Base-by-base conservation (phyloP, 306 rosid genomes). In the Dalbergia cultrata region DNA sequence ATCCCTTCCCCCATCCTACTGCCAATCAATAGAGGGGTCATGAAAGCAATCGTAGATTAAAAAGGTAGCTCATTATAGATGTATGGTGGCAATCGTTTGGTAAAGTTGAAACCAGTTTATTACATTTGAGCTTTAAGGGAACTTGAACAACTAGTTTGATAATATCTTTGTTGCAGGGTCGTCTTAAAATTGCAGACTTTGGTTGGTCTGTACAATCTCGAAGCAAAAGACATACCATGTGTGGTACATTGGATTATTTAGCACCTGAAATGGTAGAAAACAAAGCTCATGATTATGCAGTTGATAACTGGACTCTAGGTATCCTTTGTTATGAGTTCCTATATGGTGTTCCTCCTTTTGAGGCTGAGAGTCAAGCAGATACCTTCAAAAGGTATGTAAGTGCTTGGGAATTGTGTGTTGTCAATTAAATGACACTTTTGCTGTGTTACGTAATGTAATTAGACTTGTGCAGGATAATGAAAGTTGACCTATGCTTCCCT, bases 201-300 rank as follows among this genome's bases (percentile, higher is more conserved):
- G 98, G 98, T 75, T 95, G 98, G 98, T 91, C 97, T 56, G 98
- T 95, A 22, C 97, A 95, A 94, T 91, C 97, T 8, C 86, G 67
- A 74, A 89, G 79, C 82, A 94, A 92, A 85, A 91, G 97, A 67
- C 83, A 70, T 67, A 94, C 97, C 54, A 91, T 94, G 97, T 94
- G 97, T 86, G 98, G 98, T 80, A 94, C 97, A 45, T 82, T 94
- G 86, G 98, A 91, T 81, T 92, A 94, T 78, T 84, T 91, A 80
- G 98, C 97, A 68, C 98, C 97, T 9, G 98, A 94, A 87, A 85
- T 94, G 93, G 92, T 94, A 79, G 95, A 92, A 85, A 87, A 91
- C 70, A 94, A 86, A 82, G 90, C 88, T 86, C 97, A 94, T 78
- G 97, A 92, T 76, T 85, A 89, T 39, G 82, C 98, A 8, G 93